These are phyloP conservation scores for Colletotrichum cordylinicola DNA, from an alignment of 2,329 filamentous ascomycete species.

Conservation along the genomic window DNA sequence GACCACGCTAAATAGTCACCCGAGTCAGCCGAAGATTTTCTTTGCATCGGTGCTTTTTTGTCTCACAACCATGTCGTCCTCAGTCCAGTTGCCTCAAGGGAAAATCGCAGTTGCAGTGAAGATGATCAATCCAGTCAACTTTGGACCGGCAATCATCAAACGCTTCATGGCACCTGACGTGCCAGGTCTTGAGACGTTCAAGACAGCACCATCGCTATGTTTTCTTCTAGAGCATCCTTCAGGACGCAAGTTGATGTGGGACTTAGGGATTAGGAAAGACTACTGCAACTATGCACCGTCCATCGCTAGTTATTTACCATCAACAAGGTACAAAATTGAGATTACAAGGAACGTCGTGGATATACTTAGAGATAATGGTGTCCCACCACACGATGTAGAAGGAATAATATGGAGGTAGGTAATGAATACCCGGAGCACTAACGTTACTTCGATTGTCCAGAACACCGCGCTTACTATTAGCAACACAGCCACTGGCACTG, in stretches of 20 bases:
- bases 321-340: conserved; percentile 30
- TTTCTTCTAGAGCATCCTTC: conserved; percentile 34
- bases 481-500: conserved; percentile 50
- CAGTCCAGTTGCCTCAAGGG: conserved; percentile 22
- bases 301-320: conserved; percentile 30
- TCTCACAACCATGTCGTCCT: not conserved
- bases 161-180: conserved; percentile 44
- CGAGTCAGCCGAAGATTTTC: not conserved
- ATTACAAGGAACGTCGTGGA: conserved; percentile 30
- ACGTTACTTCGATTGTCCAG: not conserved
- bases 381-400: not conserved
- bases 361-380: conserved; percentile 23
- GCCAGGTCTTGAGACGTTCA: conserved; percentile 37
- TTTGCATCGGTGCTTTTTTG: not conserved
- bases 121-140: conserved; percentile 44
- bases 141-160: conserved; percentile 41
- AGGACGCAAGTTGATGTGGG: conserved; percentile 32
- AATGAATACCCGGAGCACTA: not conserved
- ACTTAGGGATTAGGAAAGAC: conserved; percentile 35
- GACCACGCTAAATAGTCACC: not conserved
- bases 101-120: conserved; percentile 28
- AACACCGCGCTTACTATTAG: not conserved
- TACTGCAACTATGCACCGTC: conserved; percentile 30
- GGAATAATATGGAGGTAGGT: conserved; percentile 19
- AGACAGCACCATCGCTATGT: conserved; percentile 32